phyloP scores from a whole-genome alignment of 305 asterid species.

The Withania somnifera region DNA sequence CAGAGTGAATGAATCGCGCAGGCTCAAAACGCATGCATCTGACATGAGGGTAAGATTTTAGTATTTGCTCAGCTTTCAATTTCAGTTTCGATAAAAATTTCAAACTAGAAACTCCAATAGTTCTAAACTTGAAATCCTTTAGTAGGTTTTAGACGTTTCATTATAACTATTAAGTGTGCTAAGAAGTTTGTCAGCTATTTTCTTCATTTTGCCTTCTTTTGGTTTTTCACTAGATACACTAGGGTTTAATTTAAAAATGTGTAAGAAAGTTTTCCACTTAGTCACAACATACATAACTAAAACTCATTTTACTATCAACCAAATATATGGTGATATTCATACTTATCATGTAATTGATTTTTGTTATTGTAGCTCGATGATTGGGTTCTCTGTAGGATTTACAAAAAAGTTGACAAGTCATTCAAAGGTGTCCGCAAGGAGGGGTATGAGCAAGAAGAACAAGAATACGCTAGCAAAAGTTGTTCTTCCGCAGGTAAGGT shows the following conservation, averaged over 20 bases:
- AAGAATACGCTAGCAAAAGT: neutral
- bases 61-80: too few species aligned
- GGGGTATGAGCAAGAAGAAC: neutral
- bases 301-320: neutral
- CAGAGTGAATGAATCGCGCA: conserved; percentile 1
- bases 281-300: neutral
- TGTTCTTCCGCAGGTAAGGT: neutral
- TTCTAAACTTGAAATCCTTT: neutral
- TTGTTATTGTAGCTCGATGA: conserved; percentile 24
- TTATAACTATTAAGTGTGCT: neutral
- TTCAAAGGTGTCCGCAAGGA: neutral
- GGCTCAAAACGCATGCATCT: neutral
- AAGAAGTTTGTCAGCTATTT: too few species aligned
- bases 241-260: neutral
- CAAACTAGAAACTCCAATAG: neutral
- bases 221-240: neutral
- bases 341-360: neutral
- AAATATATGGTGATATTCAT: neutral
- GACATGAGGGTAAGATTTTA: conserved; percentile 20
- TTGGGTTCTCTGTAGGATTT: conserved; percentile 25
- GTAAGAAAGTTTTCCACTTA: too few species aligned
- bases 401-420: conserved; percentile 14
- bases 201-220: neutral
- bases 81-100: too few species aligned
- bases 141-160: neutral